A percentile compares a stretch with the other conserved stretches of the same genome.
Evolutionary conservation across 2,329 filamentous ascomycete genomes (phyloP).

Genomic region (Sphaerulina populicola): DNA sequence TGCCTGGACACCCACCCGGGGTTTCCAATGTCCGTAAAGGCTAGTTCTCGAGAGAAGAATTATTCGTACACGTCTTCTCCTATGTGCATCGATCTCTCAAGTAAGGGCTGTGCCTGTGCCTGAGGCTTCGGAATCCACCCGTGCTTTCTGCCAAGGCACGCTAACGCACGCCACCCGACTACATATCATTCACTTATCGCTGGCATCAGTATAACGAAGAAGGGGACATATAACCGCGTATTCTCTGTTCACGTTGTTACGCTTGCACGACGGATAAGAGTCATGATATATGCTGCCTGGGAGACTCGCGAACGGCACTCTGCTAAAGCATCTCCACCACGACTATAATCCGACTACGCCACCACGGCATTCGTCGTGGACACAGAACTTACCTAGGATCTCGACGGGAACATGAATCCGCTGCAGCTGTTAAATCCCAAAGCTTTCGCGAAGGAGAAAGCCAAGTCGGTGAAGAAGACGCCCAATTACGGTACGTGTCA

Average conservation of each 20-base stretch:
- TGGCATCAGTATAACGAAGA: not conserved
- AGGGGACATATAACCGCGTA: not conserved
- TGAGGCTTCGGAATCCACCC: not conserved
- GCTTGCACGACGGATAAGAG: not conserved
- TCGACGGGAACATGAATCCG: conserved; percentile 27
- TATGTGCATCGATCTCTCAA: conserved; percentile 30
- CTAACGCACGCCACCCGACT: not conserved
- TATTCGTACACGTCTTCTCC: conserved; percentile 52
- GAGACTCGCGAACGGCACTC: not conserved
- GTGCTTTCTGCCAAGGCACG: not conserved
- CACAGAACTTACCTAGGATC: not conserved
- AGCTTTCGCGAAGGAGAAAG: conserved; percentile 32
- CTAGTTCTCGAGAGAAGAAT: conserved; percentile 31
- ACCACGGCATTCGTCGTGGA: not conserved
- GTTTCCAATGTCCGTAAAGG: no score
- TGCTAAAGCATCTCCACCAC: not conserved
- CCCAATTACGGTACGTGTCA: conserved; percentile 28
- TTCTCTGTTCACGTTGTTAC: not conserved
- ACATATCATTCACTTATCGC: not conserved
- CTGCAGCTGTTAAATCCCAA: conserved; percentile 34
- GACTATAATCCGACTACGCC: not conserved
- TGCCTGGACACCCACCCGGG: no score
- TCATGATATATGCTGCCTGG: not conserved
- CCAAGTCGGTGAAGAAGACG: conserved; percentile 23
- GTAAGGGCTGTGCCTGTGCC: not conserved